phyloP scores from a whole-genome alignment of 345 rosid species.

The Clarkia xantiana region DNA sequence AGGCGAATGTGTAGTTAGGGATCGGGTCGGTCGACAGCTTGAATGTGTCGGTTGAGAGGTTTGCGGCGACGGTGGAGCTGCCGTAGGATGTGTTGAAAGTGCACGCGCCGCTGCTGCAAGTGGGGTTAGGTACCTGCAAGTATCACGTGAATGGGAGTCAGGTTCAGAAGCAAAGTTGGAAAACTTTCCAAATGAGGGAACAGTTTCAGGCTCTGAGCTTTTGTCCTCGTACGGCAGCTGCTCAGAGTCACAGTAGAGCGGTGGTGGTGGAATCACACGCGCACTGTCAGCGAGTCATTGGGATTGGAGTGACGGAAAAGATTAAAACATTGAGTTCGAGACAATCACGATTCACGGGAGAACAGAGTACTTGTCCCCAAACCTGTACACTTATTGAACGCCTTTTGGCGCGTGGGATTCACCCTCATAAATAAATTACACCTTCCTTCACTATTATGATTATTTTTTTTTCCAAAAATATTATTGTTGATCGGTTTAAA shows the following conservation, averaged over 20 bases:
- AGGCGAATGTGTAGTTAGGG: conserved; percentile 73
- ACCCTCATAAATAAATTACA: too few relatives aligned
- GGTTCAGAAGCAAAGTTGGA: too few relatives aligned
- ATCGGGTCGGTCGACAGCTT: conserved; percentile 45
- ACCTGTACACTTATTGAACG: too few relatives aligned
- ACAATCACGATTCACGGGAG: conserved; percentile 6
- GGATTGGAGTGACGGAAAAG: neutral
- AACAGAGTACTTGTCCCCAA: neutral
- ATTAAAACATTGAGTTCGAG: neutral
- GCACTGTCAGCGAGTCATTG: neutral
- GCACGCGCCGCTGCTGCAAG: conserved; percentile 57
- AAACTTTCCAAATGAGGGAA: too few relatives aligned
- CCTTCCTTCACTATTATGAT: too few relatives aligned
- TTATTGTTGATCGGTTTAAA: too few relatives aligned
- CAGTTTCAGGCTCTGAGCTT: too few relatives aligned
- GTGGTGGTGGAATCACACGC: neutral
- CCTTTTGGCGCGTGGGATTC: conserved; percentile 1
- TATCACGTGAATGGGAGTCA: neutral
- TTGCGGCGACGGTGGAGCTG: conserved; percentile 50
- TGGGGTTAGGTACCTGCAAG: conserved; percentile 53
- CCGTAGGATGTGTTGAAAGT: conserved; percentile 74
- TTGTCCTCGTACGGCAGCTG: neutral
- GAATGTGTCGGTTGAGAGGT: conserved; percentile 52
- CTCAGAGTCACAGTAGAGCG: neutral
- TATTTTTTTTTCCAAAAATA: too few relatives aligned